Base-by-base conservation (phyloP, 306 rosid genomes). In the Casuarina glauca region DNA sequence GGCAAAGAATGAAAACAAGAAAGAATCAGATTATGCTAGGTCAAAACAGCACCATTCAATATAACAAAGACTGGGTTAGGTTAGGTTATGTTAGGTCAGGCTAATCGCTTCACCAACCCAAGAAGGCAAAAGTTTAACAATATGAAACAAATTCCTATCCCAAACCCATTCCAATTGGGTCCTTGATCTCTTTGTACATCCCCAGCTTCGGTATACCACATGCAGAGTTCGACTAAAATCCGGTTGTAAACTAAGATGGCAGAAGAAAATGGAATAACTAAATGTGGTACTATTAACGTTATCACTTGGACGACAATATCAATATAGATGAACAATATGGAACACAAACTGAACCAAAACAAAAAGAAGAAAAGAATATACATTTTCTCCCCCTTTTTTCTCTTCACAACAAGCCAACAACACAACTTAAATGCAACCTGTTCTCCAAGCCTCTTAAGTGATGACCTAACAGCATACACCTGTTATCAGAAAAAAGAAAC, bases 391-490 rank as follows among this genome's bases (percentile, higher is more conserved):
- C 62, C 76, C 61, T 79, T 73, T 70, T 73, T 82, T 77, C 86
- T 82, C 83, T 80, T 82, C 85, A 96, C 80, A 96, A 86, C 79
- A 93, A 80, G 76, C 98, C 97, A 72, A 96, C 96, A 46, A 86
- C 99, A 79, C 98, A 96, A 74, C 93, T 93, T 38, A 96, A 85
- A 76, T 96, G 97, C 79, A 96, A 81, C 79, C 99, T 87, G 78
- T 96, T 96, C 85, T 96, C 99, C 93, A 96, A 91, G 80, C 99
- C 97, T 84, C 97, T 87, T 64, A 96, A 82, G 87, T 93, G 99
- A 82, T 96, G 99, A 68, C 99, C 99, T 83, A 96, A 82, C 69
- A 96, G 84, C 99, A 96, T 96, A 78, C 99, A 96, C 99, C 99
- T 96, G 93, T 80, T 63, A 82, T 76, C 69, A 52, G 15, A 75